Base-by-base conservation (phyloP, 192 early-diverging fungal species). In the Mortierella alpina region DNA sequence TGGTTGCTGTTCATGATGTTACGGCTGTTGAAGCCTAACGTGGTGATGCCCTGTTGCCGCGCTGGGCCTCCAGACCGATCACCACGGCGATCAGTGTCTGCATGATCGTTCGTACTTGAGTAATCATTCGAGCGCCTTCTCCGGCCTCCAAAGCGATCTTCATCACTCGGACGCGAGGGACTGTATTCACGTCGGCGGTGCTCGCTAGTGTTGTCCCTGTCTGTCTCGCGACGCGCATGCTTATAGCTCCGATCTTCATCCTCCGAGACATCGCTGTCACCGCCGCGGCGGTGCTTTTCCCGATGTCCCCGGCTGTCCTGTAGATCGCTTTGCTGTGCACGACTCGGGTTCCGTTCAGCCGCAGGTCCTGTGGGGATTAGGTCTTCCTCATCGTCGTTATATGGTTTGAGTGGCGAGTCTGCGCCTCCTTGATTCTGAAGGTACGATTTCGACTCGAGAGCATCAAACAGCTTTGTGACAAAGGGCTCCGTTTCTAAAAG, bases 231-330 rank as follows among this genome's bases (percentile, higher is more conserved):
- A 44, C 89, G 84, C 60, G 87, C 85, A 79, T 92, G 91, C 68
- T 93, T 94, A 59, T 89, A 91, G 65, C 90, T 94, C 20, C 90
- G 84, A 52, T 93, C 91, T 41, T 87, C 89, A 18, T 92, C 90
- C n/a, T 94, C 92, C 31, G 86, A 87, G 17, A 55, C 85, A 57
- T 86, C 86, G 41, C 88, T 86, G 58, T 84, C 86, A 48, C 84
- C 86, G 45, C 84, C 86, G 45, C 81, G 72, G 40, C 54, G 56
- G 48, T 79, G 83, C 42, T 83, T 84, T 41, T 73, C 55, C 15
- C 22, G n/a, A 17, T 48, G 62, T 6, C 61, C 66, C 51, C 44
- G 55, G n/a, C 31, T 31, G n/a, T 49, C 63, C 39, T 65, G 23
- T 22, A 39, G 11, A 31, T 31, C 31, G 13, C n/a, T 1, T n/a